Evolutionary conservation across 192 early-diverging fungal species (phyloP).

Genomic region (Backusella morwellensis): DNA sequence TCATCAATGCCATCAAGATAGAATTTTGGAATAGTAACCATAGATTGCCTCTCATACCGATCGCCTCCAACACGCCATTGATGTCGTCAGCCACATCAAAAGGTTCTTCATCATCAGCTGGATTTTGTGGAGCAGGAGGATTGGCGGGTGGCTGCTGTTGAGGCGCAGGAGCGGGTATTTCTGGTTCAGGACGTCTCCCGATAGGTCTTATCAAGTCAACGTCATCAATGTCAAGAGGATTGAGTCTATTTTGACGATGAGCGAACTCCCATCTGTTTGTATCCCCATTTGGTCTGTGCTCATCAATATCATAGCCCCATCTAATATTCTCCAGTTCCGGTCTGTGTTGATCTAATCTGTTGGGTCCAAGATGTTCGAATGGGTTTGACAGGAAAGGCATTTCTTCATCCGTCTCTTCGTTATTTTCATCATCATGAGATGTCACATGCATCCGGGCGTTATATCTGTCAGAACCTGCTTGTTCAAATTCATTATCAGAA

Average conservation of each 20-base stretch:
- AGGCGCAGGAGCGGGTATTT: not conserved
- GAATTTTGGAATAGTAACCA: conserved; percentile 79
- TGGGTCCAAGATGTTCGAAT: not conserved
- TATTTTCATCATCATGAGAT: not conserved
- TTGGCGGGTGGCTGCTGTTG: not conserved
- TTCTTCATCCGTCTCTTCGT: not conserved
- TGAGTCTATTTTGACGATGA: not conserved
- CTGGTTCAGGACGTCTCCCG: not conserved
- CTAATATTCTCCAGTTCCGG: not conserved
- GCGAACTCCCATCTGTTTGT: not conserved
- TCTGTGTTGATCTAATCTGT: not conserved
- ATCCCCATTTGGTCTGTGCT: not conserved
- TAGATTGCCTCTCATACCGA: conserved; percentile 88
- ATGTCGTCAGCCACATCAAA: conserved; percentile 63
- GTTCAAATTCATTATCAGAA: not conserved
- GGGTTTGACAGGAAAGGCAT: not conserved
- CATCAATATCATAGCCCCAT: not conserved
- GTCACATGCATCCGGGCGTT: not conserved
- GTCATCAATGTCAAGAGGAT: not conserved
- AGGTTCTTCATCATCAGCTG: conserved; percentile 40
- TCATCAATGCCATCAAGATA: conserved; percentile 71
- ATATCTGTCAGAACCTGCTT: not conserved
- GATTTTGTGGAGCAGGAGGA: not conserved
- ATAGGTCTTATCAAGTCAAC: not conserved
- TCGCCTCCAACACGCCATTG: conserved; percentile 82